A percentile compares a stretch with the other conserved stretches of the same genome.
These are phyloP conservation scores for Russula virescens DNA, from an alignment of 768 basidiomycete species.

Conservation along the genomic window DNA sequence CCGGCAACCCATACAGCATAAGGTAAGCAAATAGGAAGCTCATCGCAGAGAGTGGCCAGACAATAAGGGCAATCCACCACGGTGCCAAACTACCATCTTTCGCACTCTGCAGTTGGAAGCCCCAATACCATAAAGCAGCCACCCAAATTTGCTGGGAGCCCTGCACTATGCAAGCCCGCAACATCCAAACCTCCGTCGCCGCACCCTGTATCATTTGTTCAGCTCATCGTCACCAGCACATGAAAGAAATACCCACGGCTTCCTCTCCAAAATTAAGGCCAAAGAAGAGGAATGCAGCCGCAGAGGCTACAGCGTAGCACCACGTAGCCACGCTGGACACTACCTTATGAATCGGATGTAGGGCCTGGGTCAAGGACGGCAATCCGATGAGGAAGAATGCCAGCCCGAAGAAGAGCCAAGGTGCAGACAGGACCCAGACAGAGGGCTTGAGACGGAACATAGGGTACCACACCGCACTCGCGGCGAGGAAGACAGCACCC, in stretches of 20 bases:
- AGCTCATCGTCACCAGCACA: constrained; percentile 10
- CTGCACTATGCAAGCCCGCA: constrained; percentile 89
- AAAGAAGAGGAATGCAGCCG: constrained; percentile 89
- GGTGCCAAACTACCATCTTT: constrained; percentile 53
- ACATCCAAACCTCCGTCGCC: constrained; percentile 90
- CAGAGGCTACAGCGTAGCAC: constrained; percentile 89
- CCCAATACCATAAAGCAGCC: constrained; percentile 95
- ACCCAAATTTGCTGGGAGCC: constrained; percentile 96
- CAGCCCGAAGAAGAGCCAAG: constrained; percentile 88
- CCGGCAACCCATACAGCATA: constrained; percentile 82
- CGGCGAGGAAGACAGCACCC: constrained; percentile 80
- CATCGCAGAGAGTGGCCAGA: constrained; percentile 77
- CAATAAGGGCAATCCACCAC: constrained; percentile 77
- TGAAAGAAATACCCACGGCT: constrained; percentile 49
- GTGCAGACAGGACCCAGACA: constrained; percentile 75
- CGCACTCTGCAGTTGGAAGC: constrained; percentile 63
- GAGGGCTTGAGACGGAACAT: constrained; percentile 87
- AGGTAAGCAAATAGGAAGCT: constrained; percentile 75
- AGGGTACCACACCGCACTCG: constrained; percentile 85
- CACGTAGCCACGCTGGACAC: constrained; percentile 79
- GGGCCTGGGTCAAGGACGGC: constrained; percentile 61
- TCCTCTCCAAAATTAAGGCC: constrained; percentile 97
- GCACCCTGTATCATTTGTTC: constrained; percentile 54
- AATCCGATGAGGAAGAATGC: constrained; percentile 91
- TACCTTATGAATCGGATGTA: constrained; percentile 57